Evolutionary conservation across 2,329 filamentous ascomycete genomes (phyloP).

Genomic region (Botrytis elliptica): DNA sequence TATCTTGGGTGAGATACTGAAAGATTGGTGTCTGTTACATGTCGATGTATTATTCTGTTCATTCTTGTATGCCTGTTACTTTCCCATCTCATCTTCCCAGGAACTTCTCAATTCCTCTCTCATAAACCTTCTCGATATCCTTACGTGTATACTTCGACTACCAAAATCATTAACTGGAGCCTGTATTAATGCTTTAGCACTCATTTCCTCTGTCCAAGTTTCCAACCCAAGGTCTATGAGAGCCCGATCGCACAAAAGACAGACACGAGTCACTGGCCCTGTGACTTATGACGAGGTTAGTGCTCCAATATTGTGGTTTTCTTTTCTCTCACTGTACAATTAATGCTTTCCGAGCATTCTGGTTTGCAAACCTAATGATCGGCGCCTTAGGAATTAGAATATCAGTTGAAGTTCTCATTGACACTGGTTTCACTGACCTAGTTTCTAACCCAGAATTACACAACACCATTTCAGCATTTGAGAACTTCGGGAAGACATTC

Average conservation of each 20-base stretch:
- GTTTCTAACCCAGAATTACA: slow-evolving; percentile 25
- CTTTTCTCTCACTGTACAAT: neutral
- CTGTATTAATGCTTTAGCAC: neutral
- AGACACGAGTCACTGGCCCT: neutral
- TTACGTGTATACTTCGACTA: neutral
- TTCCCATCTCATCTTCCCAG: neutral
- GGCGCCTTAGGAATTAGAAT: slow-evolving; percentile 5
- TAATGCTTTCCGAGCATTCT: slow-evolving; percentile 16
- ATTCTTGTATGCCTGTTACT: neutral
- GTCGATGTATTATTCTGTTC: neutral
- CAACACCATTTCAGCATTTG: neutral
- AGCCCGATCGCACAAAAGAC: neutral
- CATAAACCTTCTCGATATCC: neutral
- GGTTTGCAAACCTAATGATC: slow-evolving; percentile 23
- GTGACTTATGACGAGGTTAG: neutral
- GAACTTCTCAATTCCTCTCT: too few species aligned
- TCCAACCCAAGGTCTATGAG: neutral
- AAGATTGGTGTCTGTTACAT: neutral
- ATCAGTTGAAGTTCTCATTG: slow-evolving; percentile 22
- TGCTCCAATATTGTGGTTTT: neutral
- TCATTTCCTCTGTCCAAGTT: neutral
- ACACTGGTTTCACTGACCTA: slow-evolving; percentile 24
- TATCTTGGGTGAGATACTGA: neutral
- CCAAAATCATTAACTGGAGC: neutral
- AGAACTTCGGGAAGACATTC: slow-evolving; percentile 1